phyloP scores from a whole-genome alignment of 768 basidiomycete genomes.

The Amanita pseudoporphyria region DNA sequence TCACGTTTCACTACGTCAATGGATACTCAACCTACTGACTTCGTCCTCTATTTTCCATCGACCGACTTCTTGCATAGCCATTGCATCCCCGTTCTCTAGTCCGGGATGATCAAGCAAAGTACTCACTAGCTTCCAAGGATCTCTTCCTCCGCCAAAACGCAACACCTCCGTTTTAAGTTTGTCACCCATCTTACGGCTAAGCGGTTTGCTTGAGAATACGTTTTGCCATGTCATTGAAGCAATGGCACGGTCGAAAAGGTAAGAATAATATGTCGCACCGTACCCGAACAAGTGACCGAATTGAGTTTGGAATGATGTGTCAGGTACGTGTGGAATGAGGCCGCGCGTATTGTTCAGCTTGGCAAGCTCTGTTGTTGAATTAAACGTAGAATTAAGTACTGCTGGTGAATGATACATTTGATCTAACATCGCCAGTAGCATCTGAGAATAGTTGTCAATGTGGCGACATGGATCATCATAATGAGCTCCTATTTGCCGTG shows the following conservation, averaged over 20 bases:
- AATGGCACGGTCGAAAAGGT: conserved; percentile 93
- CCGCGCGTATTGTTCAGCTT: conserved; percentile 59
- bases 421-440: conserved; percentile 81
- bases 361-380: conserved; percentile 62
- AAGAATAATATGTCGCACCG: conserved; percentile 96
- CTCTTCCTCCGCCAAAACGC: conserved; percentile 76
- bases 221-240: conserved; percentile 84
- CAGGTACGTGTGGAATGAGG: conserved; percentile 72
- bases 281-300: conserved; percentile 96
- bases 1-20: too few species aligned
- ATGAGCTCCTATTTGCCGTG: conserved; percentile 47
- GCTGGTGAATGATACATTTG: conserved; percentile 80
- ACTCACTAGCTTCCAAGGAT: conserved; percentile 92
- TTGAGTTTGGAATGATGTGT: conserved; percentile 91
- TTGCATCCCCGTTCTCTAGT: conserved; percentile 61
- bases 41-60: conserved; percentile 71
- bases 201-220: conserved; percentile 59
- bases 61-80: conserved; percentile 87
- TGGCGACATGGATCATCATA: conserved; percentile 69
- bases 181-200: conserved; percentile 71
- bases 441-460: conserved; percentile 88
- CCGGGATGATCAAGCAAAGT: conserved; percentile 52
- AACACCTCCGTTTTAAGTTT: conserved; percentile 71
- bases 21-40: neutral
- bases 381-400: conserved; percentile 45